Percentiles rank a stretch among this genome's conserved stretches.
Conservation (phyloP, 1,284 basidiomycete species). For the Ustilago esculenta region DNA sequence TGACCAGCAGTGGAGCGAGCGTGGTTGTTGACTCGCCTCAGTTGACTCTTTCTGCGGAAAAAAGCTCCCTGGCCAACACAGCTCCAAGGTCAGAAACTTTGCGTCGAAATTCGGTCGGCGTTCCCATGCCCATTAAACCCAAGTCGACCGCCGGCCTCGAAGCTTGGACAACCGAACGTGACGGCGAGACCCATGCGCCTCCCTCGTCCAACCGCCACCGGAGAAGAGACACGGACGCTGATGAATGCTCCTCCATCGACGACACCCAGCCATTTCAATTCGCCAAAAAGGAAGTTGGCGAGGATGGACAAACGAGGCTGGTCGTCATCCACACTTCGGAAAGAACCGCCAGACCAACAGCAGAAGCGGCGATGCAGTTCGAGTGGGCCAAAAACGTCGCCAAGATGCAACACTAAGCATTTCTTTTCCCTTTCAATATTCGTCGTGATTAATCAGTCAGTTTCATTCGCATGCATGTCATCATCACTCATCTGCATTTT, state of each 20-base stretch:
- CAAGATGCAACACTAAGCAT: too few relatives aligned
- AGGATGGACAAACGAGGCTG: constrained; percentile 21
- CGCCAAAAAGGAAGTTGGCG: constrained; percentile 14
- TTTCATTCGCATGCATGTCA: too few relatives aligned
- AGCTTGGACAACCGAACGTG: constrained; percentile 26
- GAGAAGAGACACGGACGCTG: neutral
- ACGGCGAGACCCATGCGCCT: constrained; percentile 18
- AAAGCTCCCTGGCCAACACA: too few relatives aligned
- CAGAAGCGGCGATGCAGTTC: neutral
- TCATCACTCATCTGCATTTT: too few relatives aligned
- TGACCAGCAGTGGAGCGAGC: neutral
- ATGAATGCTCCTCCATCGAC: neutral
- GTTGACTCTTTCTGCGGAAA: too few relatives aligned
- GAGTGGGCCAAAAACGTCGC: neutral
- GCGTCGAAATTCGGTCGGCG: constrained; percentile 4
- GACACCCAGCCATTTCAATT: constrained; percentile 15
- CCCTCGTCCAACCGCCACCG: neutral
- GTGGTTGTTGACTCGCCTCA: neutral
- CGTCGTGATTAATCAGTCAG: too few relatives aligned
- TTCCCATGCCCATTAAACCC: constrained; percentile 7
- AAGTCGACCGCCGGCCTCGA: too few relatives aligned
- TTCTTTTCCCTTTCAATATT: too few relatives aligned
- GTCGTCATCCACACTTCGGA: constrained; percentile 26
- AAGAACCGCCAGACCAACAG: too few relatives aligned
- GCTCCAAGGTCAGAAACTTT: neutral